phyloP scores from a whole-genome alignment of 441 rosid species.

The Pelargonium myrrhifolium region DNA sequence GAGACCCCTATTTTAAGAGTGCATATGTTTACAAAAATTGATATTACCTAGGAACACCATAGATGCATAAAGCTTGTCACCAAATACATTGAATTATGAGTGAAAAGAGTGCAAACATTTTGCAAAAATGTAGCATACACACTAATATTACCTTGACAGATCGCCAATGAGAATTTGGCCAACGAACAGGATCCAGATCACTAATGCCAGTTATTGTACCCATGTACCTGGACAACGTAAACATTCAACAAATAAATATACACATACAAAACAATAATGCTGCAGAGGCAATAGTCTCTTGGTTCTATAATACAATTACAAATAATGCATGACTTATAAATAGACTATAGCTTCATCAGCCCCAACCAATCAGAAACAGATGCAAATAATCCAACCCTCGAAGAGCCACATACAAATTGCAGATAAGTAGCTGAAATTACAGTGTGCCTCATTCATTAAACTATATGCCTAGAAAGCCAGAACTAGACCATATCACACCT shows the following conservation, averaged over 20 bases:
- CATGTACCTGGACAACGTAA: conserved; percentile 65
- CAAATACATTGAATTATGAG: not conserved
- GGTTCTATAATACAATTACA: not conserved
- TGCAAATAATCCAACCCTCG: not conserved
- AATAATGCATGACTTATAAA: not conserved
- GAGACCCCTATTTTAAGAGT: not conserved
- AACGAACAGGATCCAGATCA: conserved; percentile 73
- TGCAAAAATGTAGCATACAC: not conserved
- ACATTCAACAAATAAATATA: not conserved
- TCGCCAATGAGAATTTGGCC: conserved; percentile 97
- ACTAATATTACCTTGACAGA: conserved; percentile 65
- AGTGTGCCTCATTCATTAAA: not conserved
- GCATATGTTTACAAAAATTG: not conserved
- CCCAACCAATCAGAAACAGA: not conserved
- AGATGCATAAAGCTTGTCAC: not conserved
- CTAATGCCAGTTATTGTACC: conserved; percentile 97
- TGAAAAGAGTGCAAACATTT: not conserved
- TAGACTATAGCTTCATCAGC: not conserved
- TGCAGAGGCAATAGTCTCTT: not conserved
- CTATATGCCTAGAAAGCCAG: not conserved
- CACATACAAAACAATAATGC: not conserved
- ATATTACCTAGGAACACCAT: not conserved
- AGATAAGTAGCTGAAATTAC: not conserved
- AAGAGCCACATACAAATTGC: not conserved
- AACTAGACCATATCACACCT: not conserved